Percentiles rank a stretch among this genome's conserved stretches.
phyloP scores from a whole-genome alignment of 768 basidiomycete genomes.

The Collybiopsis luxurians region DNA sequence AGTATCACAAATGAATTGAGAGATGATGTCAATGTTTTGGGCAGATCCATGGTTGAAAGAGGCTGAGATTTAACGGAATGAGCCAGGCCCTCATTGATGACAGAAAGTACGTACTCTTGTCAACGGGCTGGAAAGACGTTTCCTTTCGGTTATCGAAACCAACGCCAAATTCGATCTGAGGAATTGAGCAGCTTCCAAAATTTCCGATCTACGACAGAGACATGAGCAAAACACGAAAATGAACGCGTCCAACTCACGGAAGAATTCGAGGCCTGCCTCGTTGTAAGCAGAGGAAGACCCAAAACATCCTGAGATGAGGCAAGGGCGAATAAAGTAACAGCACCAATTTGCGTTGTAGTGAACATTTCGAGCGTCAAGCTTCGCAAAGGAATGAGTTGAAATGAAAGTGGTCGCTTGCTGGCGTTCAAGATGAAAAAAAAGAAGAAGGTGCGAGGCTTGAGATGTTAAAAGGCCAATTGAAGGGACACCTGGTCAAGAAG shows the following conservation, averaged over 20 bases:
- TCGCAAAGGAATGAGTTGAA: constrained; percentile 12
- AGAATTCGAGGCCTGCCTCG: background rate
- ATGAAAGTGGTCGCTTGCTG: constrained; percentile 19
- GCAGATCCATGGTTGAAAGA: constrained; percentile 56
- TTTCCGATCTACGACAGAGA: constrained; percentile 33
- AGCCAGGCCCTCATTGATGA: background rate
- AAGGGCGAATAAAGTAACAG: constrained; percentile 16
- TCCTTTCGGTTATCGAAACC: constrained; percentile 59
- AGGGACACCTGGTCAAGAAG: constrained; percentile 46
- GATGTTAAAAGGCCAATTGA: constrained; percentile 11
- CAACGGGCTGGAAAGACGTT: constrained; percentile 10
- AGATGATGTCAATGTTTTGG: constrained; percentile 54
- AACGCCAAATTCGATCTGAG: constrained; percentile 55
- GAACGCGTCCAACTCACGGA: background rate
- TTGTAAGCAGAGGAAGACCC: constrained; percentile 27
- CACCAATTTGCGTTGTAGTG: constrained; percentile 13
- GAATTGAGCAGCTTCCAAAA: constrained; percentile 56
- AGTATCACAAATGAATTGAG: constrained; percentile 51
- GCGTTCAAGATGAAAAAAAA: constrained; percentile 15
- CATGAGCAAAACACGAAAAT: too few species aligned
- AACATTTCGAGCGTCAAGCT: constrained; percentile 20
- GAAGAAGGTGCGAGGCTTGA: constrained; percentile 18
- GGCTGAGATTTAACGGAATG: constrained; percentile 16
- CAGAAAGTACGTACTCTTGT: constrained; percentile 31
- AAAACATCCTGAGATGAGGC: constrained; percentile 21